A percentile compares a stretch with the other conserved stretches of the same genome.
Conservation (phyloP, 83 land plant species). For the Diphasiastrum complanatum region DNA sequence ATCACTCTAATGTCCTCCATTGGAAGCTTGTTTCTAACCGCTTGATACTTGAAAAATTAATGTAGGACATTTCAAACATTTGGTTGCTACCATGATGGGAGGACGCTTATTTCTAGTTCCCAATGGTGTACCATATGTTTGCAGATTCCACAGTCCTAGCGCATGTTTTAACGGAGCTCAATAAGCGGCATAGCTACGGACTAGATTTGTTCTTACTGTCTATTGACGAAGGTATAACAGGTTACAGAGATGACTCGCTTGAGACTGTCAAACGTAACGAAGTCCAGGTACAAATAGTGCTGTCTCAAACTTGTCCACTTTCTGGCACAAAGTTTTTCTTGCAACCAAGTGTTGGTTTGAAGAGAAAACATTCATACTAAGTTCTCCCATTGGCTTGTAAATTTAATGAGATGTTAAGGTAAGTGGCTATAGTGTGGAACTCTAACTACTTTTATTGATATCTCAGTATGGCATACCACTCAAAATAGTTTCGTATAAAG, state of each 20-base stretch:
- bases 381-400: neutral
- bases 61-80: neutral
- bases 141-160: slow-evolving; percentile 99
- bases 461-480: slow-evolving; percentile 91
- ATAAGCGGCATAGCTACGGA: slow-evolving; percentile 77
- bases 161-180: slow-evolving; percentile 75
- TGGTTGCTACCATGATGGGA: neutral
- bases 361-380: neutral
- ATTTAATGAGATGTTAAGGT: neutral
- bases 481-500: slow-evolving; percentile 88
- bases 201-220: slow-evolving; percentile 85
- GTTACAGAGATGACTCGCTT: slow-evolving; percentile 96
- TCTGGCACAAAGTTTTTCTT: too few relatives aligned
- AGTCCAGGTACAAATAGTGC: slow-evolving; percentile 52
- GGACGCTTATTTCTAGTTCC: neutral
- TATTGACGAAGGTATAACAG: slow-evolving; percentile 95
- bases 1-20: too few relatives aligned
- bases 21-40: too few relatives aligned
- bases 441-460: neutral
- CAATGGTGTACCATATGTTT: slow-evolving; percentile 1
- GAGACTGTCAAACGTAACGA: slow-evolving; percentile 99
- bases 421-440: neutral
- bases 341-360: too few relatives aligned
- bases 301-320: neutral
- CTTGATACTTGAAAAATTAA: slow-evolving; percentile 5